Conservation (phyloP, 495 filamentous ascomycete genomes). For the Cenococcum geophilum region DNA sequence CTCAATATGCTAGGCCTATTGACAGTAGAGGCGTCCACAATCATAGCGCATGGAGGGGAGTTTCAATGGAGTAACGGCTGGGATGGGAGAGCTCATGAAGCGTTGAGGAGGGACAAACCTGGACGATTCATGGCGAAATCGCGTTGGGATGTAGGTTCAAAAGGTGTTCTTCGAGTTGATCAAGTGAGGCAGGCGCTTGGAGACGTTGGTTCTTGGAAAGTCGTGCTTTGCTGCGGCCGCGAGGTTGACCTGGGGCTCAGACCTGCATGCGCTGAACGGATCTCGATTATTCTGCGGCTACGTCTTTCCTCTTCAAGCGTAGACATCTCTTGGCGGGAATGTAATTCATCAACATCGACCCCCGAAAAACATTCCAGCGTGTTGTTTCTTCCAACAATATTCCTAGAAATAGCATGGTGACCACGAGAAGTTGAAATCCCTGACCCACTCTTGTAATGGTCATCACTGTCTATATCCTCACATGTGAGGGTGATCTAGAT, state of each 20-base stretch:
- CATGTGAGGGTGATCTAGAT: too few relatives aligned
- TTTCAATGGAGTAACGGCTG: background rate
- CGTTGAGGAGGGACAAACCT: conserved; percentile 23
- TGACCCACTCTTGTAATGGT: too few relatives aligned
- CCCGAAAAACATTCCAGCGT: too few relatives aligned
- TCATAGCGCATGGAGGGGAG: background rate
- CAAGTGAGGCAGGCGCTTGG: background rate
- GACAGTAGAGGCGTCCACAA: background rate
- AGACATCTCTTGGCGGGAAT: background rate
- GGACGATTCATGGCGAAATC: conserved; percentile 24
- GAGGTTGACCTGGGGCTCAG: background rate
- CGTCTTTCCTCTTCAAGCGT: background rate
- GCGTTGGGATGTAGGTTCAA: conserved; percentile 1
- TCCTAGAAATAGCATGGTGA: too few relatives aligned
- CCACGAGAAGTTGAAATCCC: too few relatives aligned
- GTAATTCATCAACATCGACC: too few relatives aligned
- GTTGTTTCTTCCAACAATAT: too few relatives aligned
- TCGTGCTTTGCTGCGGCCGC: background rate
- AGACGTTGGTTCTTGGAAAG: background rate
- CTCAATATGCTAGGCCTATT: background rate
- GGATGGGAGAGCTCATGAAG: conserved; percentile 7
- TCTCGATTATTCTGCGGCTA: background rate
- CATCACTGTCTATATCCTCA: too few relatives aligned
- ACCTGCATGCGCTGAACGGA: background rate
- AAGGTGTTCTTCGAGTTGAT: background rate